A percentile compares a stretch with the other conserved stretches of the same genome.
These are phyloP conservation scores for Phytophthora pisi DNA, from an alignment of 352 stramenopile species.

Conservation along the genomic window DNA sequence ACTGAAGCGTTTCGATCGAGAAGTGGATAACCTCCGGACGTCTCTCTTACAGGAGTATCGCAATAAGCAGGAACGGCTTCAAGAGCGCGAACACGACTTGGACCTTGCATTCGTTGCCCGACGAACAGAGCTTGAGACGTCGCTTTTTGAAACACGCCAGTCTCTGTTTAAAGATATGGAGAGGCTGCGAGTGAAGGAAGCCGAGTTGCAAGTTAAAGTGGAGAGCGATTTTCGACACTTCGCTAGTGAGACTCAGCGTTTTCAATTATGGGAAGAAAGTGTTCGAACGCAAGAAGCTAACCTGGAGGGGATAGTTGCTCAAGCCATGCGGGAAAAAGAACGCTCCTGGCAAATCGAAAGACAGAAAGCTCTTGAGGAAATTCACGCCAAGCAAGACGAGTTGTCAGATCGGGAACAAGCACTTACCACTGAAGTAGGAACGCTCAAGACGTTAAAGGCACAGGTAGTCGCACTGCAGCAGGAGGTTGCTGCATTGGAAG, in stretches of 20 bases:
- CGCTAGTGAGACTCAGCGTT: constrained; percentile 48
- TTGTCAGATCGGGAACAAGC: constrained; percentile 37
- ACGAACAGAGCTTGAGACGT: constrained; percentile 59
- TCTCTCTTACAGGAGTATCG: constrained; percentile 58
- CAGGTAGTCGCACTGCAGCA: constrained; percentile 25
- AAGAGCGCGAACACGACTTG: constrained; percentile 67
- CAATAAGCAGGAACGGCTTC: constrained; percentile 47
- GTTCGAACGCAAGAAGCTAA: constrained; percentile 54
- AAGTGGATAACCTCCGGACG: constrained; percentile 49
- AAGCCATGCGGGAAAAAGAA: constrained; percentile 58
- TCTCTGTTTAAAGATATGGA: constrained; percentile 73
- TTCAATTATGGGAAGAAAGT: constrained; percentile 56
- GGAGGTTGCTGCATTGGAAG: constrained; percentile 28
- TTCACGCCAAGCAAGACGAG: constrained; percentile 40
- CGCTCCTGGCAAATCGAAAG: constrained; percentile 51
- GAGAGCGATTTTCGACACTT: constrained; percentile 56
- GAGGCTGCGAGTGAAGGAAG: constrained; percentile 54
- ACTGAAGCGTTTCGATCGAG: constrained; percentile 52
- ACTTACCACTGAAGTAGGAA: constrained; percentile 28
- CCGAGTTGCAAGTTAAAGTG: constrained; percentile 53
- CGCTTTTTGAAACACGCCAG: constrained; percentile 71
- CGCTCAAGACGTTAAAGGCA: constrained; percentile 32
- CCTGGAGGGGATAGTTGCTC: constrained; percentile 44
- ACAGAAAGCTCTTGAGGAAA: constrained; percentile 32
- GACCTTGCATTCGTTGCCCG: constrained; percentile 59